Percentiles rank a stretch among this genome's conserved stretches.
Evolutionary conservation across 2,329 filamentous ascomycete genomes (phyloP).

Genomic region (Gaeumannomyces sp.): DNA sequence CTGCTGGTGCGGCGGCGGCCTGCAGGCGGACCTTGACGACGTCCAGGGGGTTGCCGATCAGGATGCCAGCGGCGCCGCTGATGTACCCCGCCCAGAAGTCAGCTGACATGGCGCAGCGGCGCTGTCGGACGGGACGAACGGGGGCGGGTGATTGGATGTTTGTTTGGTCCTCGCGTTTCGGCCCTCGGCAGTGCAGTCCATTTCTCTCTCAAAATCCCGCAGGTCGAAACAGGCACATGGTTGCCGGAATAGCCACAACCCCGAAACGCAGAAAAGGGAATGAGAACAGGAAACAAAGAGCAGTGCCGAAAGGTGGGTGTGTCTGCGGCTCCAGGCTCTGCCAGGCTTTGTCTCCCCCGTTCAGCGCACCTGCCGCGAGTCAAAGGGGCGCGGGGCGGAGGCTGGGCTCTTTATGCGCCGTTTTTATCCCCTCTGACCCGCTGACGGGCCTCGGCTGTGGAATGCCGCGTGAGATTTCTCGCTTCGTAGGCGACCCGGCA

Average conservation of each 20-base stretch:
- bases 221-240: not conserved
- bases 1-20: conserved; percentile 37
- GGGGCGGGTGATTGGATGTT: not conserved
- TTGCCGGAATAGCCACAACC: not conserved
- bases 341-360: not conserved
- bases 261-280: not conserved
- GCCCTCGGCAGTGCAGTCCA: not conserved
- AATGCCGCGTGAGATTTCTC: not conserved
- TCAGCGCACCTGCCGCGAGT: not conserved
- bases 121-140: not conserved
- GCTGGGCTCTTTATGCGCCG: not conserved
- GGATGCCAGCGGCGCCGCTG: conserved; percentile 76
- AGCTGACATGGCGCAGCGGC: conserved; percentile 56
- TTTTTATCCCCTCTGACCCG: not conserved
- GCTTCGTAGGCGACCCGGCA: not conserved
- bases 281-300: not conserved
- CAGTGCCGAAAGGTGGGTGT: not conserved
- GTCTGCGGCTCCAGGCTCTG: not conserved
- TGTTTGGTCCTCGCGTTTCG: not conserved
- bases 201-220: not conserved
- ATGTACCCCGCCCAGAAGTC: conserved; percentile 94
- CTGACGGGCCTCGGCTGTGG: not conserved
- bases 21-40: conserved; percentile 73
- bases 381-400: not conserved
- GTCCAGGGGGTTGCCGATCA: conserved; percentile 77